Percentiles rank a stretch among this genome's conserved stretches.
Evolutionary conservation across 305 asterid species (phyloP).

Genomic region (Solanum hybrid): DNA sequence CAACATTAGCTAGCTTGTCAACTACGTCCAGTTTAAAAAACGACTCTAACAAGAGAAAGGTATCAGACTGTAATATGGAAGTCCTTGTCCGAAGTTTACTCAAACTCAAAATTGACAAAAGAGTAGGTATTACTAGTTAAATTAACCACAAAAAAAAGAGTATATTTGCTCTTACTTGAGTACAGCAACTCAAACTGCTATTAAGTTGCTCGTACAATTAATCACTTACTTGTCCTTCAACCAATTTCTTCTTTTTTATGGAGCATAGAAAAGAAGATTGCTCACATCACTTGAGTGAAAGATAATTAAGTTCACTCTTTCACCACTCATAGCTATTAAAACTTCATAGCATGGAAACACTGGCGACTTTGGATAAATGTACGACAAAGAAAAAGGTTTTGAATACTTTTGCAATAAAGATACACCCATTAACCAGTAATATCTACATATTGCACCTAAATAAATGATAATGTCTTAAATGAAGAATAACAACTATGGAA

Average conservation of each 20-base stretch:
- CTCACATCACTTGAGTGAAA: not conserved
- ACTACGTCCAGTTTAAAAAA: not conserved
- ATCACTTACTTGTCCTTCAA: not conserved
- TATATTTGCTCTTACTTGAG: not conserved
- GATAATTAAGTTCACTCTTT: not conserved
- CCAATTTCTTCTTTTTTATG: not conserved
- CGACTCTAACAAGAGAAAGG: not conserved
- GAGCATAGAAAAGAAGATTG: not conserved
- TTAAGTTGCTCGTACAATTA: not conserved
- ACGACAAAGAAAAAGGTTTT: not conserved
- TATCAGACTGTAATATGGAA: not conserved
- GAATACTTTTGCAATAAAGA: not conserved
- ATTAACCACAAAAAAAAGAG: not conserved
- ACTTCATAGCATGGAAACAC: not conserved
- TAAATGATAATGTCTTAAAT: not conserved
- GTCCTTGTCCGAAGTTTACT: not conserved
- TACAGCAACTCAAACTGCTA: not conserved
- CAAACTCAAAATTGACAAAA: not conserved
- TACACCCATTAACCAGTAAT: not conserved
- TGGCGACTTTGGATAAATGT: not conserved
- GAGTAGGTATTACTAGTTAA: not conserved
- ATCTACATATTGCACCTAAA: not conserved
- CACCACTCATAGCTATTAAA: not conserved
- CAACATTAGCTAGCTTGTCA: not conserved
- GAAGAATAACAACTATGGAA: not conserved